Conservation (phyloP, 192 early-diverging fungal genomes). For the Thoreauomyces humboldtii region DNA sequence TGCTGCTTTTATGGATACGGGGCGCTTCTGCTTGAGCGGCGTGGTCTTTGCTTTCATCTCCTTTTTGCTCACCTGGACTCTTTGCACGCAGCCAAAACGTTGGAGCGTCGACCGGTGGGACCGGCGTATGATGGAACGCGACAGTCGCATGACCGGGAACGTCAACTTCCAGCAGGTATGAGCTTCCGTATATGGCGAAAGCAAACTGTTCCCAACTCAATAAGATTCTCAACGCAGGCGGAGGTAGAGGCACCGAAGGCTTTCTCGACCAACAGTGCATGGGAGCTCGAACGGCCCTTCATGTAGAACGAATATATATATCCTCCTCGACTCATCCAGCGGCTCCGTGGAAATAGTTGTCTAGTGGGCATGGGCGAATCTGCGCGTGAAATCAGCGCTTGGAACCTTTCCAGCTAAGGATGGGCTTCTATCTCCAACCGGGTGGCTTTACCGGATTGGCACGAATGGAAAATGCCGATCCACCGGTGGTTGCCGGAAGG, state of each 20-base stretch:
- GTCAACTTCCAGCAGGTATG: slow-evolving; percentile 53
- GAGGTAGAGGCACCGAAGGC: slow-evolving; percentile 38
- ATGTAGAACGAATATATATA: no score
- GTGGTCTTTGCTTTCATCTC: background rate
- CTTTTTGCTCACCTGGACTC: background rate
- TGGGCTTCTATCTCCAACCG: no score
- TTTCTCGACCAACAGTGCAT: slow-evolving; percentile 51
- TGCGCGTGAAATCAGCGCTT: no score
- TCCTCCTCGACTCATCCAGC: no score
- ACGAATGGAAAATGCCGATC: no score
- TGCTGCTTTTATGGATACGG: no score
- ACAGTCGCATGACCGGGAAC: slow-evolving; percentile 53
- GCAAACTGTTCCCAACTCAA: background rate
- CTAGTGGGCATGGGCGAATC: no score
- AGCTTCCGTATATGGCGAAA: background rate
- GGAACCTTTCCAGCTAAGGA: no score
- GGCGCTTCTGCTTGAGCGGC: no score
- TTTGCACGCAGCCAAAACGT: slow-evolving; percentile 46
- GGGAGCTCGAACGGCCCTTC: slow-evolving; percentile 44
- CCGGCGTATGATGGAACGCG: slow-evolving; percentile 61
- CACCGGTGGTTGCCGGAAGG: no score
- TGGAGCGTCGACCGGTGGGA: slow-evolving; percentile 57
- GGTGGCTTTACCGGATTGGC: no score
- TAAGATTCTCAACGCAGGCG: slow-evolving; percentile 21
- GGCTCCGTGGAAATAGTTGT: no score